phyloP scores from a whole-genome alignment of 768 basidiomycete genomes.

The Pleurotus cornucopiae region DNA sequence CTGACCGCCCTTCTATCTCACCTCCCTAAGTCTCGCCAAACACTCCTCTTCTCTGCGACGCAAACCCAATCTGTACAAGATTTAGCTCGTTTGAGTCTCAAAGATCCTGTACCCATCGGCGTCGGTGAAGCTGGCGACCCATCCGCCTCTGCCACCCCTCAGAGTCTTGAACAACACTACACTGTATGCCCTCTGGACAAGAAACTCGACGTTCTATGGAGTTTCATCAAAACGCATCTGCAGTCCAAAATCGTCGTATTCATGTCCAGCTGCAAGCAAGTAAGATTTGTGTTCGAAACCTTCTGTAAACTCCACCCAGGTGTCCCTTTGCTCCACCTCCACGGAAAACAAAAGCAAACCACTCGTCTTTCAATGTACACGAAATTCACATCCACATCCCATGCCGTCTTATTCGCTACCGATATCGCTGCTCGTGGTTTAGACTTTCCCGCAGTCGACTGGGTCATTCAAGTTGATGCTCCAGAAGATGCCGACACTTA shows the following conservation, averaged over 20 bases:
- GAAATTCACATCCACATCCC: slow-evolving; percentile 76
- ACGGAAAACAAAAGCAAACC: slow-evolving; percentile 96
- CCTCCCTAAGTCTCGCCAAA: slow-evolving; percentile 88
- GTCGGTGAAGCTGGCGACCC: slow-evolving; percentile 43
- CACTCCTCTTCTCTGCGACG: slow-evolving; percentile 94
- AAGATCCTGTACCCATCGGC: slow-evolving; percentile 74
- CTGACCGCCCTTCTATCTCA: slow-evolving; percentile 89
- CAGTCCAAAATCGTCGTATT: slow-evolving; percentile 92
- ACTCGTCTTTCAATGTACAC: slow-evolving; percentile 80
- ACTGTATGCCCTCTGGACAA: slow-evolving; percentile 76
- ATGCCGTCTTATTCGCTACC: slow-evolving; percentile 89
- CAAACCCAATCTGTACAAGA: slow-evolving; percentile 88
- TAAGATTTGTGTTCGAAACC: slow-evolving; percentile 93
- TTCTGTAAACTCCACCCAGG: slow-evolving; percentile 97
- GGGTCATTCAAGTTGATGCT: slow-evolving; percentile 94
- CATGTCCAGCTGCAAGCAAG: slow-evolving; percentile 93
- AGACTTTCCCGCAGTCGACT: slow-evolving; percentile 95
- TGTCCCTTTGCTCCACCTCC: slow-evolving; percentile 85
- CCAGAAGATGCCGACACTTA: slow-evolving; percentile 98
- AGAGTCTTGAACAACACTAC: slow-evolving; percentile 85
- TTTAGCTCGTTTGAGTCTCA: slow-evolving; percentile 85
- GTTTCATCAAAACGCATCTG: slow-evolving; percentile 91
- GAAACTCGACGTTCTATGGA: slow-evolving; percentile 90
- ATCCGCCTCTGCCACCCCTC: slow-evolving; percentile 57
- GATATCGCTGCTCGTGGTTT: slow-evolving; percentile 95